Percentiles rank a stretch among this genome's conserved stretches.
Conservation (phyloP, 495 filamentous ascomycete genomes). For the Xylaria flabelliformis region DNA sequence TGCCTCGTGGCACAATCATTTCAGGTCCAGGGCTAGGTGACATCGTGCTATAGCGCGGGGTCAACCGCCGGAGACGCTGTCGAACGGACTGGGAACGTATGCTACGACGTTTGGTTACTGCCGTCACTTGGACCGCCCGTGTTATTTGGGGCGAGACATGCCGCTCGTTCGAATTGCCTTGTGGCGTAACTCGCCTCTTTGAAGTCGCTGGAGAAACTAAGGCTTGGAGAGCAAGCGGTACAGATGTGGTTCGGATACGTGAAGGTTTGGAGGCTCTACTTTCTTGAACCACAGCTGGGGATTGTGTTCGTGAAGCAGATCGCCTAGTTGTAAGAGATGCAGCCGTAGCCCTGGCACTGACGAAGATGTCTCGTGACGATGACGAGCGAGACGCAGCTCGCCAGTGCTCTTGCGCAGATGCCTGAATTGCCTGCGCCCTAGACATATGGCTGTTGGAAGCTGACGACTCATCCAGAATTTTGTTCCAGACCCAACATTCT, state of each 20-base stretch:
- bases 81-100: constrained; percentile 52
- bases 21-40: constrained; percentile 47
- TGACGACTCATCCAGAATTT: constrained; percentile 57
- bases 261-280: constrained; percentile 50
- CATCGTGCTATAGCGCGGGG: constrained; percentile 52
- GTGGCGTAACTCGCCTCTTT: constrained; percentile 49
- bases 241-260: constrained; percentile 53
- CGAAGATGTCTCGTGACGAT: constrained; percentile 45
- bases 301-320: constrained; percentile 46
- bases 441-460: constrained; percentile 38
- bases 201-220: constrained; percentile 41
- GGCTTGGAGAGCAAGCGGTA: constrained; percentile 45
- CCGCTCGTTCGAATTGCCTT: constrained; percentile 42
- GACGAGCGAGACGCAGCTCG: constrained; percentile 42
- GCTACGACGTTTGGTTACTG: constrained; percentile 43
- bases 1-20: constrained; percentile 40
- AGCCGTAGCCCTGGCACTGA: constrained; percentile 29
- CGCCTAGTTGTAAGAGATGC: constrained; percentile 36
- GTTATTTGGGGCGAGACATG: constrained; percentile 46
- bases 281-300: constrained; percentile 47
- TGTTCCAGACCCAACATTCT: constrained; percentile 57
- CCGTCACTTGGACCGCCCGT: constrained; percentile 28
- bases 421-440: constrained; percentile 41
- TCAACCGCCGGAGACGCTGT: constrained; percentile 36
- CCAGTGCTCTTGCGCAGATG: constrained; percentile 43